A percentile compares a stretch with the other conserved stretches of the same genome.
Evolutionary conservation across 2,329 filamentous ascomycete genomes (phyloP).

Genomic region (Sporothrix variecibatus): DNA sequence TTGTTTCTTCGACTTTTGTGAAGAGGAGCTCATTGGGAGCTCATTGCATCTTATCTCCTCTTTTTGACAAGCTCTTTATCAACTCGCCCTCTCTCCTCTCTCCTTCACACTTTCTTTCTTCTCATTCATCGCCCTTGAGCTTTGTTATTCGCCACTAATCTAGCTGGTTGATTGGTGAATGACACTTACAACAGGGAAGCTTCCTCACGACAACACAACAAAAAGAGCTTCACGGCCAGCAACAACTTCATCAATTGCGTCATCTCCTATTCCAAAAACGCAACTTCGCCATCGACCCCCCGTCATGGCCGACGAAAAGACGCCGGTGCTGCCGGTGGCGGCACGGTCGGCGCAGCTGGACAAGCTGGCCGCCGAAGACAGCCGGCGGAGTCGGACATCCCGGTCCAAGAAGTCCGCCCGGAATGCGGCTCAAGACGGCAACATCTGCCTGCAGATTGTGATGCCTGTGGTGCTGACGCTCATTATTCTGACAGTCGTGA

Average conservation of each 20-base stretch:
- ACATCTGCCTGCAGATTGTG: not conserved
- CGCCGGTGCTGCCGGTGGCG: conserved; percentile 52
- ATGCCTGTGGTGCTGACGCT: conserved; percentile 20
- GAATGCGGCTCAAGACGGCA: not conserved
- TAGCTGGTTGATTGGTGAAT: not conserved
- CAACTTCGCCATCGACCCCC: not conserved
- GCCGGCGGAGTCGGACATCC: not conserved
- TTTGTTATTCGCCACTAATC: not conserved
- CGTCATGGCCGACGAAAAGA: conserved; percentile 56
- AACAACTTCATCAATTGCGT: not conserved
- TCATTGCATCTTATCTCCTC: conserved; percentile 1
- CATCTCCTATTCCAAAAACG: not conserved
- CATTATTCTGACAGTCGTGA: conserved; percentile 11
- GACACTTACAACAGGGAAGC: not conserved
- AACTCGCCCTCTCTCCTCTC: too few relatives aligned
- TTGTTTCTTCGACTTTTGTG: not conserved
- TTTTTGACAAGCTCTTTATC: not conserved
- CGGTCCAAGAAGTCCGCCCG: not conserved
- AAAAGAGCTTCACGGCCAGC: not conserved
- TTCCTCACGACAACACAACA: not conserved
- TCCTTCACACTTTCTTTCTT: not conserved
- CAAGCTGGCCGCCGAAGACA: conserved; percentile 25
- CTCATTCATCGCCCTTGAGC: not conserved
- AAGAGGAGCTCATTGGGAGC: not conserved
- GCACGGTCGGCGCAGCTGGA: not conserved